Percentiles rank a stretch among this genome's conserved stretches.
Conservation (phyloP, 768 basidiomycete species). For the Rhizopogon sp. region DNA sequence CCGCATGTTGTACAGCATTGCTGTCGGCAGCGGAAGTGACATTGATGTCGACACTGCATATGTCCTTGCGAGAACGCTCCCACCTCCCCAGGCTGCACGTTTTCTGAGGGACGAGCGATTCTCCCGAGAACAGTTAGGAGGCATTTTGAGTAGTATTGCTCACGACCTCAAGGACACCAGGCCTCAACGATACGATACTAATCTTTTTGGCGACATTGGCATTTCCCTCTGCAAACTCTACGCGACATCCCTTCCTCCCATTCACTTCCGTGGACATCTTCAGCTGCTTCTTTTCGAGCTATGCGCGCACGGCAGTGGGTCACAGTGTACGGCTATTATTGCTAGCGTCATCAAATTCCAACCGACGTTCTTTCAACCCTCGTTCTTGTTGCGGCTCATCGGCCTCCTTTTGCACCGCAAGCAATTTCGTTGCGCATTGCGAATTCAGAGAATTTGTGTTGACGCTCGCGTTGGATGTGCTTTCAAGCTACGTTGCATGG, state of each 20-base stretch:
- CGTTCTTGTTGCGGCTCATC: slow-evolving; percentile 33
- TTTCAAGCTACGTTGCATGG: not conserved
- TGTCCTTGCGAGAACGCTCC: slow-evolving; percentile 25
- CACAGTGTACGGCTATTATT: slow-evolving; percentile 34
- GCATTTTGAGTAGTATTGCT: slow-evolving; percentile 35
- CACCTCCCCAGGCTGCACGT: slow-evolving; percentile 20
- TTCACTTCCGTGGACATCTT: slow-evolving; percentile 38
- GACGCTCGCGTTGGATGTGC: not conserved
- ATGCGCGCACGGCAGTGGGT: slow-evolving; percentile 34
- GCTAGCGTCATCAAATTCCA: slow-evolving; percentile 30
- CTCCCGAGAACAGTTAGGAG: slow-evolving; percentile 26
- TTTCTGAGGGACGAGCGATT: slow-evolving; percentile 31
- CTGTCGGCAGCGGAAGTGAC: slow-evolving; percentile 14
- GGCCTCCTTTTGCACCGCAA: slow-evolving; percentile 36
- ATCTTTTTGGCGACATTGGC: slow-evolving; percentile 28
- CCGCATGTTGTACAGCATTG: slow-evolving; percentile 29
- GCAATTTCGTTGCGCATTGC: slow-evolving; percentile 25
- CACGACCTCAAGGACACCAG: slow-evolving; percentile 31
- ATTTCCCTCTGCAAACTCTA: slow-evolving; percentile 35
- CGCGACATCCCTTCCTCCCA: slow-evolving; percentile 24
- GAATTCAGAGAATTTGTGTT: not conserved
- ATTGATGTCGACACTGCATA: slow-evolving; percentile 20
- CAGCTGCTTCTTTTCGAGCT: slow-evolving; percentile 37
- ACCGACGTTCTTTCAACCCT: slow-evolving; percentile 35
- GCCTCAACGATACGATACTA: slow-evolving; percentile 22